phyloP scores from a whole-genome alignment of 768 basidiomycete species.

The Mycena filopes region DNA sequence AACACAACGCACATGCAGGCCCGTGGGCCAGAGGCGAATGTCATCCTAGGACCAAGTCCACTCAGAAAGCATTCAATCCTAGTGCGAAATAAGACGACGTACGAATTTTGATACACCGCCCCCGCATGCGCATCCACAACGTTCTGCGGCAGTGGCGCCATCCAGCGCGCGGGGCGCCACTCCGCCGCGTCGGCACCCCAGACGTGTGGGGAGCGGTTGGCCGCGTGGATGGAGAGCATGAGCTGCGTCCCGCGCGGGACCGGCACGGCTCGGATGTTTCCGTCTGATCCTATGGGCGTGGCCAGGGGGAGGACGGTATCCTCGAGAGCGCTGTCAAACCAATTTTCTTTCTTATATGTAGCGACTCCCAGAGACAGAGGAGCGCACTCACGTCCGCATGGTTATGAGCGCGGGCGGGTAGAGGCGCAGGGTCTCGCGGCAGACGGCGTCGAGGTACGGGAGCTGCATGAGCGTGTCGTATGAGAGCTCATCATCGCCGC shows the following conservation, averaged over 20 bases:
- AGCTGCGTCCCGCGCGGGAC: conserved; percentile 43
- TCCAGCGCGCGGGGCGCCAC: conserved; percentile 61
- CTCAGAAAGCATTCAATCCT: too few species aligned
- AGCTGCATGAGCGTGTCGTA: not conserved
- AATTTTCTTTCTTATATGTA: too few species aligned
- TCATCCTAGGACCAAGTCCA: too few species aligned
- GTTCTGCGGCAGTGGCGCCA: too few species aligned
- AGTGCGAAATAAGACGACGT: too few species aligned
- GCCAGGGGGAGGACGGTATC: conserved; percentile 44
- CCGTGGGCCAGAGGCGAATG: not conserved
- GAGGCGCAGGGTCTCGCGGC: conserved; percentile 1
- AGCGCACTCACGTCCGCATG: not conserved
- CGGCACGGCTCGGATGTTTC: conserved; percentile 28
- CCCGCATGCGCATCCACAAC: too few species aligned
- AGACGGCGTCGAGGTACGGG: not conserved
- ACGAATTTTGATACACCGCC: not conserved
- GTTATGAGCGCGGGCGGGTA: not conserved
- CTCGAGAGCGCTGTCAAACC: too few species aligned
- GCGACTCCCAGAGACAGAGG: not conserved
- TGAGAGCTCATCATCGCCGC: too few species aligned
- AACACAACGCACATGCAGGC: conserved; percentile 5
- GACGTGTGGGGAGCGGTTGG: conserved; percentile 48
- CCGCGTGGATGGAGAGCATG: conserved; percentile 41
- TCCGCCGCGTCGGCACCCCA: conserved; percentile 57
- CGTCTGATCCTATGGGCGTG: conserved; percentile 45